Base-by-base conservation (phyloP, 2,329 filamentous ascomycete genomes). In the Colletotrichum nymphaeae region DNA sequence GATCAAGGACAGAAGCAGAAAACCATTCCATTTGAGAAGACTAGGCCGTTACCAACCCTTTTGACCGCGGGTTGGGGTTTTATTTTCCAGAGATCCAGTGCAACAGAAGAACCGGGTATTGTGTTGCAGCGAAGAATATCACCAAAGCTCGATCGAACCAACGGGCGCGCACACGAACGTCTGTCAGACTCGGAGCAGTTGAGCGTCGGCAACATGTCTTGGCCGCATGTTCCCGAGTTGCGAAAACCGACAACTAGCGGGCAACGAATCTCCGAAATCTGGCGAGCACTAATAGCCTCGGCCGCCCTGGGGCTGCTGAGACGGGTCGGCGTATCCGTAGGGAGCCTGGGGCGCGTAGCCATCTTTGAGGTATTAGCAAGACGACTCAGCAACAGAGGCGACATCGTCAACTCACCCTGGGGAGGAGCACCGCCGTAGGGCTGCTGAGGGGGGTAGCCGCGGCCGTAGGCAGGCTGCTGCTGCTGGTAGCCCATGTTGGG, bases 261-360 rank as follows among this genome's bases (percentile, higher is more conserved):
- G 69, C 72, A 74, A 74, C 69, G 69, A 74, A 72, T 74, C 72
- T 74, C 72, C 72, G 72, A 74, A 68, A 59, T 74, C 72, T 57
- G 63, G 55, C 66, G 59, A 64, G n/a, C 68, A 67, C 70, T 84
- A 87, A 77, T 87, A 88, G 73, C 86, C 84, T 63, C 84, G 75
- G 46, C 79, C 76, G 64, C 81, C 81, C 46, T 81, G 78, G 35
- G 76, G 81, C 59, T 81, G 80, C 73, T 79, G 83, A 57, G 82
- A 82, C 60, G 81, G 86, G 74, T 88, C 85, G 24, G 82, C 79
- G 76, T 90, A 89, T 63, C 84, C 85, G 74, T 88, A 89, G 32
- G 63, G 66, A 14, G 67, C 62, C 32, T 63, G 72, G 42, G 72
- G 67, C 12, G 72, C 49, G 58, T 74, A 74, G 28, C 72, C 68